phyloP scores from a whole-genome alignment of 2,329 filamentous ascomycete species.

The Penicillium sp. region DNA sequence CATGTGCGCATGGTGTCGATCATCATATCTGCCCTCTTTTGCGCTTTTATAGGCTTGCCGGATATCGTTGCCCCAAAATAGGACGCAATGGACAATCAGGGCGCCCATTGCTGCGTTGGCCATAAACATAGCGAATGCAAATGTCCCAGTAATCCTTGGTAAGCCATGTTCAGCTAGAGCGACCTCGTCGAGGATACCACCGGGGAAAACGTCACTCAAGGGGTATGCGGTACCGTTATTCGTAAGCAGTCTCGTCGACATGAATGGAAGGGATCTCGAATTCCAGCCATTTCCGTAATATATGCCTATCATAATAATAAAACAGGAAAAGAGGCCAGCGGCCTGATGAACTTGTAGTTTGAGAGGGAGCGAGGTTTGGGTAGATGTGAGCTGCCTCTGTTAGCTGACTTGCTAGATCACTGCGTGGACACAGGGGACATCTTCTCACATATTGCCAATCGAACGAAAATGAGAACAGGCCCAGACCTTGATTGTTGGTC shows the following conservation, averaged over 20 bases:
- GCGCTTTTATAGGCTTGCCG: constrained; percentile 47
- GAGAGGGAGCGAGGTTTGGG: constrained; percentile 53
- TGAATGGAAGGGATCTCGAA: constrained; percentile 50
- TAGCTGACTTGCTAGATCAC: background rate
- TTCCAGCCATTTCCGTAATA: constrained; percentile 53
- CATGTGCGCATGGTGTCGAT: constrained; percentile 55
- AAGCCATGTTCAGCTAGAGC: constrained; percentile 45
- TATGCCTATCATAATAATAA: constrained; percentile 49
- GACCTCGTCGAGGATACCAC: constrained; percentile 20
- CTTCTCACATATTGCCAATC: constrained; percentile 50
- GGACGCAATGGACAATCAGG: constrained; percentile 49
- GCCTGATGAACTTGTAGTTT: constrained; percentile 49
- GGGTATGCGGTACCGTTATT: constrained; percentile 44
- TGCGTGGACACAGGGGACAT: constrained; percentile 10
- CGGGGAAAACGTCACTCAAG: constrained; percentile 40
- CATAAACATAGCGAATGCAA: constrained; percentile 56
- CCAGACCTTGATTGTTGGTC: constrained; percentile 52
- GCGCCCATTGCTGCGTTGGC: constrained; percentile 59
- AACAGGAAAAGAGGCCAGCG: constrained; percentile 49
- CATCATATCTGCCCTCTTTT: constrained; percentile 42
- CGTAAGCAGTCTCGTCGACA: constrained; percentile 50
- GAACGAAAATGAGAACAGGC: constrained; percentile 49
- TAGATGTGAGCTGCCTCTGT: constrained; percentile 51
- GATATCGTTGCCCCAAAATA: constrained; percentile 59
- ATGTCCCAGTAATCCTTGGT: constrained; percentile 49